Percentiles rank a stretch among this genome's conserved stretches.
Evolutionary conservation across 306 rosid genomes (phyloP).

Genomic region (Trifolium pratense): DNA sequence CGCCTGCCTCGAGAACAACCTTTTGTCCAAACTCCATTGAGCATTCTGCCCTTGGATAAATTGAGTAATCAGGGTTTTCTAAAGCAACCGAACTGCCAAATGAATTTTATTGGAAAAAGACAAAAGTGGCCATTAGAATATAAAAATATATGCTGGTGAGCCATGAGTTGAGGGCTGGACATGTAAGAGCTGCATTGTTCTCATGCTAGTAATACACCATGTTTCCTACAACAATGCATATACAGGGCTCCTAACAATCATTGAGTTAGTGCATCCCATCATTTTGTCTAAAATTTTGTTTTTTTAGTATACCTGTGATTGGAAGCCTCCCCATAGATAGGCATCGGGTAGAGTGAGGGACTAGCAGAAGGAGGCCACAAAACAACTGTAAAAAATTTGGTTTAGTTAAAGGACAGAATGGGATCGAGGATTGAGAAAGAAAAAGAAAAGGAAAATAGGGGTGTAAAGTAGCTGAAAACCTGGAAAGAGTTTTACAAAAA

Average conservation of each 20-base stretch:
- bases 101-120: too few relatives aligned
- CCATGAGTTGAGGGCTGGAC: not conserved
- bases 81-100: constrained; percentile 74
- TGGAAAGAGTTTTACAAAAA: constrained; percentile 28
- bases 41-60: constrained; percentile 76
- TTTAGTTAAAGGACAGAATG: constrained; percentile 33
- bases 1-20: constrained; percentile 82
- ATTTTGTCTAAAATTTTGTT: not conserved
- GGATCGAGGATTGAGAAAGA: constrained; percentile 6
- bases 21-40: constrained; percentile 67
- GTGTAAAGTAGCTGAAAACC: constrained; percentile 8
- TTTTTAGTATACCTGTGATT: constrained; percentile 72
- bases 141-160: constrained; percentile 1
- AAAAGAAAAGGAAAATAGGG: constrained; percentile 19
- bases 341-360: constrained; percentile 80
- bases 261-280: constrained; percentile 6
- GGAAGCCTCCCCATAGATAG: constrained; percentile 94
- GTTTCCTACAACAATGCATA: constrained; percentile 10
- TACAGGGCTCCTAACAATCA: constrained; percentile 32
- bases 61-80: constrained; percentile 76
- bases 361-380: constrained; percentile 97
- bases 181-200: constrained; percentile 19
- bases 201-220: constrained; percentile 14
- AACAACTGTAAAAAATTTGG: constrained; percentile 60
- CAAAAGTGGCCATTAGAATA: constrained; percentile 34